Conservation (phyloP, 352 stramenopile species). For the Globisporangium mamillatum region DNA sequence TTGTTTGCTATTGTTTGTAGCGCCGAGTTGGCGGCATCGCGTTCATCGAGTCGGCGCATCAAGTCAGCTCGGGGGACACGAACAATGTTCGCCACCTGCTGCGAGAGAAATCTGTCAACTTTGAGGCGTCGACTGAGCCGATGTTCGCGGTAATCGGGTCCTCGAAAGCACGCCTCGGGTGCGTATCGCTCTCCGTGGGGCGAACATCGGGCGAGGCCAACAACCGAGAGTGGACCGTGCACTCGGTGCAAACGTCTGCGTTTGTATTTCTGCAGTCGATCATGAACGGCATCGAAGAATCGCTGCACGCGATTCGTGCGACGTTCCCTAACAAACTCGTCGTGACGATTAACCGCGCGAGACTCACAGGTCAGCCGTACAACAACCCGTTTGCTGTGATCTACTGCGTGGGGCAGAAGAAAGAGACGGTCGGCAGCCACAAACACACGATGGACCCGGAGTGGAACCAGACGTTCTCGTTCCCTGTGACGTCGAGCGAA, state of each 20-base stretch:
- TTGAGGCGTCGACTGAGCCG: conserved; percentile 73
- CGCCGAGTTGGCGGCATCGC: conserved; percentile 71
- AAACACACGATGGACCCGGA: conserved; percentile 89
- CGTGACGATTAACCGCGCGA: conserved; percentile 82
- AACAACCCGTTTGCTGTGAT: conserved; percentile 86
- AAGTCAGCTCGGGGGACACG: conserved; percentile 57
- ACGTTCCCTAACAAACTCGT: conserved; percentile 90
- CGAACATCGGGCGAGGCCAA: conserved; percentile 61
- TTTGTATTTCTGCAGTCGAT: conserved; percentile 88
- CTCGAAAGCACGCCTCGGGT: conserved; percentile 67
- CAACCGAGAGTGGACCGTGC: conserved; percentile 80
- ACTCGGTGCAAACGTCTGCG: conserved; percentile 83
- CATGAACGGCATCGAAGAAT: conserved; percentile 66
- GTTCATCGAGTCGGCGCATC: conserved; percentile 83
- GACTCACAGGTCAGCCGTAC: conserved; percentile 81
- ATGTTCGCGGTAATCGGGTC: conserved; percentile 85
- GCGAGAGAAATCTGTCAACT: conserved; percentile 74
- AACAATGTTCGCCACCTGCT: conserved; percentile 56
- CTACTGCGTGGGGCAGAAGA: conserved; percentile 81
- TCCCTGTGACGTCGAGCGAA: conserved; percentile 76
- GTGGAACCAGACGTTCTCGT: conserved; percentile 90
- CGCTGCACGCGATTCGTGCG: conserved; percentile 69
- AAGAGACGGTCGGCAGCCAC: conserved; percentile 83
- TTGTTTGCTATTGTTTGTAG: background rate
- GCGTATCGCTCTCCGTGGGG: conserved; percentile 75